Evolutionary conservation across 805 yeast genomes (phyloP), one percentile per base, ranked within the genome.

Genomic region (Ascoidea tarda): DNA sequence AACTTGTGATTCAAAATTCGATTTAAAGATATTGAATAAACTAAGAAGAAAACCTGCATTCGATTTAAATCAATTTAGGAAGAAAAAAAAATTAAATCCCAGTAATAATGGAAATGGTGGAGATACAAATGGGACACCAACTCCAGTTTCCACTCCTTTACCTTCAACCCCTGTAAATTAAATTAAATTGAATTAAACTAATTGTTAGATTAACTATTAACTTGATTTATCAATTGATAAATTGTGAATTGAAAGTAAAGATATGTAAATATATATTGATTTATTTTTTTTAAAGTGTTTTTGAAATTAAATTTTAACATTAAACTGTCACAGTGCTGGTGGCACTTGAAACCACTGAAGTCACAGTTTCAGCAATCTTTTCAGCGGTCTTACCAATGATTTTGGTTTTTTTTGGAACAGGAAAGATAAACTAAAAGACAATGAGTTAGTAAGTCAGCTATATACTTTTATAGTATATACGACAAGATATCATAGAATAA

Each of bases 1-100:
- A 0, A 87, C 93, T 6, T 91, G 99, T 66, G 84, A 77, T 54
- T 82, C 95, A 5, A 71, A 71, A 50, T 91, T 87, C 64, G 96
- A 89, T 59, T 76, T 74, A 46, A 70, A 68, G 52, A 78, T 83
- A 3, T 67, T 88, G 38, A 72, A 71, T 5, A 79, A 76, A 57
- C 65, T 89, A 57, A 75, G 70, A 59, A 71, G 78, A 54, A 79
- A 74, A 54, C 91, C 95, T 1, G 74, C 69, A n/a, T 76, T 81
- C 6, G 60, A 67, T 4, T 62, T 64, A 10, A 66, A 65, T 55
- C 70, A 66, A 60, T 67, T 63, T 52, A 63, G 61, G 56, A 62
- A 62, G 54, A 64, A 60, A 55, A 60, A 59, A 21, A 21, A 21
- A 21, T 21, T 21, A 21, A 54, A 61, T 21, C 28, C 28, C 28